Percentiles rank a stretch among this genome's conserved stretches.
phyloP scores from a whole-genome alignment of 1,284 basidiomycete genomes.

The Boletellus sp. region DNA sequence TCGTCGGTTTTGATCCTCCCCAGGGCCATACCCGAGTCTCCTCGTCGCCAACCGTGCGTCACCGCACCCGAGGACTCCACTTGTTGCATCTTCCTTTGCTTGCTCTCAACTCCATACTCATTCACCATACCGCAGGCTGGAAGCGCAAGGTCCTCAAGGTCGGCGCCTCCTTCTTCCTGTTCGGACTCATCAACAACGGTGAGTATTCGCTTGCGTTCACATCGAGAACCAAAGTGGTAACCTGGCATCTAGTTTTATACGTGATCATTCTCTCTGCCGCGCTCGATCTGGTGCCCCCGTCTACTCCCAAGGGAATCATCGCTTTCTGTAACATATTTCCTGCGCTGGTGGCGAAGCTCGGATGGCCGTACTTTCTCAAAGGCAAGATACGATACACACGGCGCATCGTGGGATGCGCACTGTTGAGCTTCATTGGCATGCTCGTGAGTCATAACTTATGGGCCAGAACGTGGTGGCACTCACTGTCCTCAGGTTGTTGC shows the following conservation, averaged over 20 bases:
- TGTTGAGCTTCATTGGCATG: conserved; percentile 77
- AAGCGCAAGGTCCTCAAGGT: conserved; percentile 32
- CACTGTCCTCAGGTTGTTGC: conserved; percentile 68
- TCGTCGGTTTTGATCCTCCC: conserved; percentile 28
- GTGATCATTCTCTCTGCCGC: conserved; percentile 97
- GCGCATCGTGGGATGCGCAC: conserved; percentile 74
- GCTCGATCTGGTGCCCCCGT: conserved; percentile 86
- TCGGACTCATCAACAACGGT: conserved; percentile 60
- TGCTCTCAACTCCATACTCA: conserved; percentile 16
- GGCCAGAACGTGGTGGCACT: background rate
- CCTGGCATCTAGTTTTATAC: conserved; percentile 65
- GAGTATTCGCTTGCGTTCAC: conserved; percentile 1
- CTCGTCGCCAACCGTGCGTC: conserved; percentile 7
- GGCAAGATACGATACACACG: conserved; percentile 78
- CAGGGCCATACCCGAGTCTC: conserved; percentile 20
- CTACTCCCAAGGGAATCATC: conserved; percentile 90
- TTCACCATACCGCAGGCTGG: conserved; percentile 13
- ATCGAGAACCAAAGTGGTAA: background rate
- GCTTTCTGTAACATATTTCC: conserved; percentile 90
- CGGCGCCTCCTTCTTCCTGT: conserved; percentile 53
- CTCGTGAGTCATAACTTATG: conserved; percentile 48
- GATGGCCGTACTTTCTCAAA: conserved; percentile 88
- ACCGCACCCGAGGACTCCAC: conserved; percentile 11
- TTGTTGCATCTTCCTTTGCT: conserved; percentile 22
- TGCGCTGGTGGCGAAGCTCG: conserved; percentile 79